Evolutionary conservation across 1,284 basidiomycete species (phyloP).

Genomic region (Cerrena zonata): DNA sequence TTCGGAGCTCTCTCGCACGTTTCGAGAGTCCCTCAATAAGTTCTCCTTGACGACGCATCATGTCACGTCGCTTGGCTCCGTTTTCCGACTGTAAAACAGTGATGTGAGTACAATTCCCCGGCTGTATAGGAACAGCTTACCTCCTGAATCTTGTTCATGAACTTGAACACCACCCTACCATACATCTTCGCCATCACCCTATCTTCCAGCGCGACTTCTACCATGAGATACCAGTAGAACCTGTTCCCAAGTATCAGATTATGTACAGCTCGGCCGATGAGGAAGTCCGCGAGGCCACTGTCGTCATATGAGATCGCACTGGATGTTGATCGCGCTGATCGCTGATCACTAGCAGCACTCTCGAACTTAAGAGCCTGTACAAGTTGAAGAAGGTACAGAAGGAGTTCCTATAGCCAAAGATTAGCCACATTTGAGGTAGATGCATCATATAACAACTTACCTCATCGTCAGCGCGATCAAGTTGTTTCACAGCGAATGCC

Average conservation of each 20-base stretch:
- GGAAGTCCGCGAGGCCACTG: conserved; percentile 83
- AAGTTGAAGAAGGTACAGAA: conserved; percentile 89
- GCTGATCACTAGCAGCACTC: conserved; percentile 66
- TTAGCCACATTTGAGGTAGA: neutral
- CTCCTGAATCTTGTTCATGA: conserved; percentile 81
- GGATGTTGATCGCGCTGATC: conserved; percentile 58
- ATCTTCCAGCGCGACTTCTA: conserved; percentile 80
- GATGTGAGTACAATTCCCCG: no score
- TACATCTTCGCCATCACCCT: conserved; percentile 87
- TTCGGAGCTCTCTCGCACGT: conserved; percentile 80
- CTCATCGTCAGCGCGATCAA: conserved; percentile 90
- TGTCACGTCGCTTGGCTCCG: conserved; percentile 72
- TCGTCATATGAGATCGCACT: conserved; percentile 76
- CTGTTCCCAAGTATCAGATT: conserved; percentile 86
- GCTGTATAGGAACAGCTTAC: no score
- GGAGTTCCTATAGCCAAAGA: conserved; percentile 62
- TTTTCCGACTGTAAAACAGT: conserved; percentile 62
- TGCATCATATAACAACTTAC: conserved; percentile 38
- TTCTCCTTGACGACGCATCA: conserved; percentile 80
- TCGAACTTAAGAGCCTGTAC: conserved; percentile 98
- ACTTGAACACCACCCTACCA: conserved; percentile 81
- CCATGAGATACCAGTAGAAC: conserved; percentile 96
- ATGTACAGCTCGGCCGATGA: conserved; percentile 79
- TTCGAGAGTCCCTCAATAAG: conserved; percentile 80
- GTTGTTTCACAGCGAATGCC: conserved; percentile 88